Percentiles rank a stretch among this genome's conserved stretches.
These are phyloP conservation scores for Saussurea involucrata DNA, from an alignment of 129 eudicot species.

Conservation along the genomic window DNA sequence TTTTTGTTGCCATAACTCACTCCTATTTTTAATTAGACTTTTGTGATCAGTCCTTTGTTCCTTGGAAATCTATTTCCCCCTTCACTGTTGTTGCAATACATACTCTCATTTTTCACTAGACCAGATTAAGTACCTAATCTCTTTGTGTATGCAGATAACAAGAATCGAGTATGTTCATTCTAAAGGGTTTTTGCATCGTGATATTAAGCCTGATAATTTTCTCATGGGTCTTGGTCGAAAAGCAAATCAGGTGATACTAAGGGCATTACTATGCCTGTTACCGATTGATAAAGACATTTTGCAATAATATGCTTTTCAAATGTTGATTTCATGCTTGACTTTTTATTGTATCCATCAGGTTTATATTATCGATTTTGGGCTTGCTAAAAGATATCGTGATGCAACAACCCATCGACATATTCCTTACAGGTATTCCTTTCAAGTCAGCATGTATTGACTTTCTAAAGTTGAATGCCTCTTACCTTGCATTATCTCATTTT, in stretches of 20 bases:
- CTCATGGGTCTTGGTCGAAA: constrained; percentile 99
- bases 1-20: neutral
- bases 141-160: constrained; percentile 47
- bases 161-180: constrained; percentile 95
- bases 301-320: neutral
- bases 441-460: neutral
- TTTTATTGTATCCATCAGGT: constrained; percentile 44
- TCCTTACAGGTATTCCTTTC: constrained; percentile 75
- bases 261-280: neutral
- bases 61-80: neutral
- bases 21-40: neutral
- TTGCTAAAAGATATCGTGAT: constrained; percentile 98
- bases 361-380: constrained; percentile 97
- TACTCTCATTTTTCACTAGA: neutral
- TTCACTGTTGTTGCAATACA: neutral
- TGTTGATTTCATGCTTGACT: constrained; percentile 6
- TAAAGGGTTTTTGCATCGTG: constrained; percentile 93
- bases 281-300: neutral
- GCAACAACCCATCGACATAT: constrained; percentile 87
- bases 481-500: neutral
- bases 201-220: constrained; percentile 97
- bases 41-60: neutral
- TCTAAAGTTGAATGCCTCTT: neutral
- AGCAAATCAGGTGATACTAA: constrained; percentile 78
- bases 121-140: constrained; percentile 8